Evolutionary conservation across 2,329 filamentous ascomycete genomes (phyloP).

Genomic region (Arthrobotrys entomopaga): DNA sequence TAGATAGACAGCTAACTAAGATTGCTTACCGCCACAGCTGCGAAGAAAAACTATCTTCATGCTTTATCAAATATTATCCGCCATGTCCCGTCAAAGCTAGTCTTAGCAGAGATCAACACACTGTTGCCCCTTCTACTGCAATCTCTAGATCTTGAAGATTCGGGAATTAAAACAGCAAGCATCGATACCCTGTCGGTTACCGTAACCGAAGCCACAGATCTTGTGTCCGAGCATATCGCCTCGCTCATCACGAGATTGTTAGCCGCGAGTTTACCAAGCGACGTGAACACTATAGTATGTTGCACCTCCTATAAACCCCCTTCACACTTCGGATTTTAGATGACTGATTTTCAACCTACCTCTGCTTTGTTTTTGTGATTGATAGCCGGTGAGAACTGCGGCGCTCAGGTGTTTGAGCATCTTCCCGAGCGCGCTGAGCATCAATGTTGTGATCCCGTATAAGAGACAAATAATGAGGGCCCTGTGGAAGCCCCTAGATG

Average conservation of each 20-base stretch:
- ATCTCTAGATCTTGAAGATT: conserved; percentile 67
- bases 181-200: conserved; percentile 70
- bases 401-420: conserved; percentile 66
- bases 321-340: neutral
- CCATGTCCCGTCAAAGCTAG: conserved; percentile 70
- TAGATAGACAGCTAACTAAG: neutral
- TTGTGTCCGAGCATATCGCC: conserved; percentile 61
- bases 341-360: neutral
- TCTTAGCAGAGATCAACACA: conserved; percentile 69
- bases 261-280: conserved; percentile 50
- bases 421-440: conserved; percentile 65
- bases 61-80: conserved; percentile 72
- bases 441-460: conserved; percentile 68
- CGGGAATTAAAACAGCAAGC: conserved; percentile 69
- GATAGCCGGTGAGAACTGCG: conserved; percentile 63
- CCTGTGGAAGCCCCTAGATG: conserved; percentile 69
- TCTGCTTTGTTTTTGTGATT: neutral
- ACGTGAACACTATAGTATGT: conserved; percentile 47
- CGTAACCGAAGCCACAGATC: conserved; percentile 68
- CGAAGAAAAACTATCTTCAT: conserved; percentile 71
- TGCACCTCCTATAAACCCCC: conserved; percentile 3
- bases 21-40: conserved; percentile 23
- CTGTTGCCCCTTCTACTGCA: conserved; percentile 72
- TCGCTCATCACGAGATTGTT: conserved; percentile 58
- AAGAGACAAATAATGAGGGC: conserved; percentile 69